phyloP scores from a whole-genome alignment of 2,329 filamentous ascomycete species.

The Aaosphaeria arxii region DNA sequence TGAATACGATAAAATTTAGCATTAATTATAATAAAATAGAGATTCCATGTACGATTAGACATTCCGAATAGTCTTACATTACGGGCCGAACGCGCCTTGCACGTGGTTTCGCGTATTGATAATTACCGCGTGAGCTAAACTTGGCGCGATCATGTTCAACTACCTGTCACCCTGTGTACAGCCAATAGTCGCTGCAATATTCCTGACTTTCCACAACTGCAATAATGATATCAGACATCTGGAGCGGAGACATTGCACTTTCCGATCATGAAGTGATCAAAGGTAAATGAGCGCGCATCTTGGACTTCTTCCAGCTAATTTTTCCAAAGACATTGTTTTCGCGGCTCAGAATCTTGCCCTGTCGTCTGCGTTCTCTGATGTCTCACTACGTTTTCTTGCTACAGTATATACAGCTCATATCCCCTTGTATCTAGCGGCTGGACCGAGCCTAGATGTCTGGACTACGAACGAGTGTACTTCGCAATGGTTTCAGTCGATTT shows the following conservation, averaged over 20 bases:
- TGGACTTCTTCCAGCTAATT: neutral
- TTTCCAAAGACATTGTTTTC: conserved; percentile 15
- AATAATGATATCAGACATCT: conserved; percentile 27
- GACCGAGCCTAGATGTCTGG: conserved; percentile 38
- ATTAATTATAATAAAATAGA: too few relatives aligned
- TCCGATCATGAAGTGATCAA: conserved; percentile 19
- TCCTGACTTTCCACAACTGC: too few relatives aligned
- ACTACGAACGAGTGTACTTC: conserved; percentile 32
- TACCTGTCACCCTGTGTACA: too few relatives aligned
- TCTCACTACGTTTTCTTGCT: conserved; percentile 34
- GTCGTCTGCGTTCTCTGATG: conserved; percentile 12
- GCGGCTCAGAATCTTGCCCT: conserved; percentile 14
- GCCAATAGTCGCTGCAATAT: too few relatives aligned
- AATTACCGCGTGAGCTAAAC: too few relatives aligned
- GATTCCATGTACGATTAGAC: too few relatives aligned
- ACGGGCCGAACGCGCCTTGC: too few relatives aligned
- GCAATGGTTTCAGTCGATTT: conserved; percentile 39
- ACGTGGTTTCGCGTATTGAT: too few relatives aligned
- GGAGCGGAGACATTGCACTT: conserved; percentile 32
- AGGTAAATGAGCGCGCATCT: conserved; percentile 11
- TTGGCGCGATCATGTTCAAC: too few relatives aligned
- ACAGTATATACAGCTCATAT: conserved; percentile 39
- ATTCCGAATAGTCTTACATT: too few relatives aligned
- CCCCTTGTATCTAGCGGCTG: conserved; percentile 39
- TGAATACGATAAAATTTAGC: too few relatives aligned